phyloP scores from a whole-genome alignment of 2,329 filamentous ascomycete species.

The Didymella arachidicola region DNA sequence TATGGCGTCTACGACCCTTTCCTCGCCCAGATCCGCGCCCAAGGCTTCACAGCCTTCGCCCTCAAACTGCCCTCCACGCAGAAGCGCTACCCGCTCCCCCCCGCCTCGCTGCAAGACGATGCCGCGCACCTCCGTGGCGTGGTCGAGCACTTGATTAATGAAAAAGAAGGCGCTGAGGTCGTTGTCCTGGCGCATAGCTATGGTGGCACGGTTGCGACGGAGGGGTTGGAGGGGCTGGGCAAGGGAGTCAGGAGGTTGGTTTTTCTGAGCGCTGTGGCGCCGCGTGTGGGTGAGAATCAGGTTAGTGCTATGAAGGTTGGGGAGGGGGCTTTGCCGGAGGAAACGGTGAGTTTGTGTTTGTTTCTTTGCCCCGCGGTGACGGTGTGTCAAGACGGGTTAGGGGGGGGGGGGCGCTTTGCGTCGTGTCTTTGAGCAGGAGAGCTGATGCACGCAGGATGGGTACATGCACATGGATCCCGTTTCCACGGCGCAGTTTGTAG shows the following conservation, averaged over 20 bases:
- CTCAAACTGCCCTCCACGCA: constrained; percentile 26
- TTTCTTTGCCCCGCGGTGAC: not conserved
- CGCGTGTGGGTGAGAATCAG: constrained; percentile 22
- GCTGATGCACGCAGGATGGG: constrained; percentile 16
- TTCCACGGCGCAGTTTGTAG: constrained; percentile 13
- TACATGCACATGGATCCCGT: constrained; percentile 28
- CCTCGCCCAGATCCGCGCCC: constrained; percentile 14
- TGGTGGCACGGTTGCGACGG: constrained; percentile 22
- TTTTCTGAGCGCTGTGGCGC: constrained; percentile 27
- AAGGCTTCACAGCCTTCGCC: constrained; percentile 24
- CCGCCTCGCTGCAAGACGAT: constrained; percentile 37
- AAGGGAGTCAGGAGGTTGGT: constrained; percentile 20
- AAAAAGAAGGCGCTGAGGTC: constrained; percentile 41
- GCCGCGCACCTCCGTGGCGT: constrained; percentile 35
- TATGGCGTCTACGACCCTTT: constrained; percentile 21
- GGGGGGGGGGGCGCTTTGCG: no score
- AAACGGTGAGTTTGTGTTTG: constrained; percentile 11
- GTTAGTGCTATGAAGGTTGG: constrained; percentile 12
- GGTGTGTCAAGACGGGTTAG: no score
- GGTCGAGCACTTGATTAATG: constrained; percentile 28
- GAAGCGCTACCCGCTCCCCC: constrained; percentile 22
- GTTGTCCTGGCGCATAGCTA: constrained; percentile 32
- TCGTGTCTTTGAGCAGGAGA: no score
- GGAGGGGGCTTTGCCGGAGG: constrained; percentile 1
- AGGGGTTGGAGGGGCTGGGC: constrained; percentile 20